These are phyloP conservation scores for Schizonepeta tenuifolia DNA, from an alignment of 257 asterid genomes.

Conservation along the genomic window DNA sequence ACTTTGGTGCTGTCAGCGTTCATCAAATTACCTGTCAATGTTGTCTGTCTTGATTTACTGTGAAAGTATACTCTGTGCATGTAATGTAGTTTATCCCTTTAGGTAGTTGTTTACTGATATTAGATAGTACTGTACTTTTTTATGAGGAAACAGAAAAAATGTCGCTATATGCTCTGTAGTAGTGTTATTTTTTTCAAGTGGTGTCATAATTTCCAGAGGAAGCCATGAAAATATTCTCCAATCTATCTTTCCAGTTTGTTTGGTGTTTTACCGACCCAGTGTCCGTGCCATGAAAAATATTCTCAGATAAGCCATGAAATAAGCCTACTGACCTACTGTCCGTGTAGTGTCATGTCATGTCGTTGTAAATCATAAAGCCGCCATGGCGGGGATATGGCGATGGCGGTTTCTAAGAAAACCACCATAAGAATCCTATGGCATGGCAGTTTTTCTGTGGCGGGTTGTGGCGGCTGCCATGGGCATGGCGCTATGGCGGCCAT, in stretches of 20 bases:
- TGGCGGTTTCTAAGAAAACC: no score
- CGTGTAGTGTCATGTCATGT: background rate
- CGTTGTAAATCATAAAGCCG: no score
- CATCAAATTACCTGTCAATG: background rate
- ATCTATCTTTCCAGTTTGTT: background rate
- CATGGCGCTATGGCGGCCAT: no score
- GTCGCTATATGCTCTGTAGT: background rate
- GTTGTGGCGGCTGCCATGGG: no score
- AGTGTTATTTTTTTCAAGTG: constrained; percentile 1
- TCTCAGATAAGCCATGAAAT: no score
- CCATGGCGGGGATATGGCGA: no score
- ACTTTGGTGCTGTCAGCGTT: constrained; percentile 2
- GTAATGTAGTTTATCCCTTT: background rate
- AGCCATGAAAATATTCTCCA: background rate
- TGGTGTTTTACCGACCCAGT: background rate
- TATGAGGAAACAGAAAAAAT: background rate
- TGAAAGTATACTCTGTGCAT: background rate
- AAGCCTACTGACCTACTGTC: background rate
- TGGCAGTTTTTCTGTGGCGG: no score
- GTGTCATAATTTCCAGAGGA: background rate
- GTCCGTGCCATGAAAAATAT: background rate
- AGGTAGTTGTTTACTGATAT: background rate
- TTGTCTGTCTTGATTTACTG: background rate
- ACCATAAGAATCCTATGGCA: no score
- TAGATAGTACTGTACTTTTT: background rate